Evolutionary conservation across 306 rosid species (phyloP).

Genomic region (Vachellia collinsii): DNA sequence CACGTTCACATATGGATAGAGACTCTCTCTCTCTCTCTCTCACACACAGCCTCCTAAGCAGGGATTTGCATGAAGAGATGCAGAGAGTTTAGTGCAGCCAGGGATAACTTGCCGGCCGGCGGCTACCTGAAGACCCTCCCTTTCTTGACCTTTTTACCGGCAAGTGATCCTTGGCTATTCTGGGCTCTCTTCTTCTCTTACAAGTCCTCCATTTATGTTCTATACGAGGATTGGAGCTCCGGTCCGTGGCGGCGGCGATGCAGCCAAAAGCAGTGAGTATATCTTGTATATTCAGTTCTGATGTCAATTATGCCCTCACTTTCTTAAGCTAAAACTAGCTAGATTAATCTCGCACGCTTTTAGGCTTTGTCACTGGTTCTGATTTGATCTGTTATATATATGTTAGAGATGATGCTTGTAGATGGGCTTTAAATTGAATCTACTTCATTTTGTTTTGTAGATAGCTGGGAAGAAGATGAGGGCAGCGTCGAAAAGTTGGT

Average conservation of each 20-base stretch:
- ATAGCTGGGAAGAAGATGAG: background rate
- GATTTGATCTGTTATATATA: background rate
- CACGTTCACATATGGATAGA: background rate
- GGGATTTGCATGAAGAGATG: conserved; percentile 44
- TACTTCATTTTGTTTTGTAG: background rate
- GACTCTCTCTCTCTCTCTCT: too few relatives aligned
- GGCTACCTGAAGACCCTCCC: background rate
- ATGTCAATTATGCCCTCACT: background rate
- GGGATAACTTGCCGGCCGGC: conserved; percentile 63
- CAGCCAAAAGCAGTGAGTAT: background rate
- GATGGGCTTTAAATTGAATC: background rate
- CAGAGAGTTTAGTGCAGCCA: conserved; percentile 49
- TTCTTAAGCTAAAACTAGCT: too few relatives aligned
- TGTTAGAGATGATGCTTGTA: background rate
- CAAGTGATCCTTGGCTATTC: conserved; percentile 54
- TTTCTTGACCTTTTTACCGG: background rate
- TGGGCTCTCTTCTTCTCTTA: conserved; percentile 49
- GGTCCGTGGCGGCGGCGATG: background rate
- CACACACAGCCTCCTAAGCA: conserved; percentile 30
- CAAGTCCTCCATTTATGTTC: conserved; percentile 6
- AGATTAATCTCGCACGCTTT: background rate
- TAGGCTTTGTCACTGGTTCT: background rate
- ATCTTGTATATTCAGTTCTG: background rate
- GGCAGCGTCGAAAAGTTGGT: background rate
- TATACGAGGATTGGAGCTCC: background rate